Conservation (phyloP, 2,329 filamentous ascomycete genomes). For the Colletotrichum destructivum region DNA sequence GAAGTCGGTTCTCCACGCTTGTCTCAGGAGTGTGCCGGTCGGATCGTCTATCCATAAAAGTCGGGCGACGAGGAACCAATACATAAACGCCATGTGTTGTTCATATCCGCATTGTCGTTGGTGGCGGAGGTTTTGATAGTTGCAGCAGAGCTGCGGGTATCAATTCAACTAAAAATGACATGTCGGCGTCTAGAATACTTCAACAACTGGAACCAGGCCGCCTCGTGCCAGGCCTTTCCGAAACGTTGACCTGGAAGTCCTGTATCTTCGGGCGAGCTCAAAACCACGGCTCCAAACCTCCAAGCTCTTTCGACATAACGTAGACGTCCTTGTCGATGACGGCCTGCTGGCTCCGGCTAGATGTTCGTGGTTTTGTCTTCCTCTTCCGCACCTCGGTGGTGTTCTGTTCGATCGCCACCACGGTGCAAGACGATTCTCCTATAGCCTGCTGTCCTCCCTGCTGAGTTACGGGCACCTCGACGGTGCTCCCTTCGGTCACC, state of each 20-base stretch:
- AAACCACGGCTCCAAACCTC: background rate
- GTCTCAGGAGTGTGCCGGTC: too few species aligned
- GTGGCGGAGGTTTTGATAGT: too few species aligned
- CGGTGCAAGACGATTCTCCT: too few species aligned
- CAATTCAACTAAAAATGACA: conserved; percentile 6
- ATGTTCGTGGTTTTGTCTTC: background rate
- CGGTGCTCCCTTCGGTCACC: background rate
- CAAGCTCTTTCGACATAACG: background rate
- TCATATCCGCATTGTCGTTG: background rate
- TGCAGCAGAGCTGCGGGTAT: conserved; percentile 18
- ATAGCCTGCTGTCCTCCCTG: too few species aligned
- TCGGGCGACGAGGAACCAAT: background rate
- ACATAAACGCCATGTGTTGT: background rate
- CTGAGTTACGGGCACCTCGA: background rate
- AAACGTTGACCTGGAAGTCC: too few species aligned
- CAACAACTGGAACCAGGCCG: background rate
- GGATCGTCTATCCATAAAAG: too few species aligned
- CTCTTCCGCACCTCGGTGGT: background rate
- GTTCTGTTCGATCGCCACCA: background rate
- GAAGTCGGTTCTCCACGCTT: background rate
- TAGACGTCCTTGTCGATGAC: background rate
- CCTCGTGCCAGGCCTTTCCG: background rate
- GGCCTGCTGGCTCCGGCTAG: background rate
- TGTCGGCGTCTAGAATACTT: background rate
- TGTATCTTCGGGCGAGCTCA: too few species aligned